Evolutionary conservation across 768 basidiomycete genomes (phyloP).

Genomic region (Hydnum rufescens): DNA sequence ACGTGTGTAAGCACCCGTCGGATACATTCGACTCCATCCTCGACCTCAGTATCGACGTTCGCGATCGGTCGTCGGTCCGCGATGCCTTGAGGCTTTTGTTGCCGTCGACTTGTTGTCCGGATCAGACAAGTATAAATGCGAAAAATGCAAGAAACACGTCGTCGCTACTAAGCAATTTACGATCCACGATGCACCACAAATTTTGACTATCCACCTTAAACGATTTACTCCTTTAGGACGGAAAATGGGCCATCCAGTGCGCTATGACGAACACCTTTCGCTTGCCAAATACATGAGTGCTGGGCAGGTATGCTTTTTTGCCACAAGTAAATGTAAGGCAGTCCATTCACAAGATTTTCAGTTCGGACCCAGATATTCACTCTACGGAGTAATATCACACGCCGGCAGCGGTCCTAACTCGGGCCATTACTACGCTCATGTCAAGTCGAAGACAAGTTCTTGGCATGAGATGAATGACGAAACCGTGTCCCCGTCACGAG

Average conservation of each 20-base stretch:
- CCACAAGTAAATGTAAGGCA: background rate
- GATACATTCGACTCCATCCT: constrained; percentile 94
- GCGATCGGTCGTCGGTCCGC: constrained; percentile 31
- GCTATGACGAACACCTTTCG: constrained; percentile 58
- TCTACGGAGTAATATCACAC: constrained; percentile 88
- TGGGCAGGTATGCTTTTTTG: constrained; percentile 25
- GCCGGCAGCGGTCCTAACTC: constrained; percentile 85
- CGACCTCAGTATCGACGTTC: constrained; percentile 83
- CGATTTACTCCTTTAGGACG: constrained; percentile 81
- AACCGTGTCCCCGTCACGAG: constrained; percentile 27
- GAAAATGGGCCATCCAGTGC: constrained; percentile 59
- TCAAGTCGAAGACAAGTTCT: constrained; percentile 43
- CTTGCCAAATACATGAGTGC: constrained; percentile 71
- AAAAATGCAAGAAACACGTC: constrained; percentile 92
- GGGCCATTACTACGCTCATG: constrained; percentile 83
- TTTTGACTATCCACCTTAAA: constrained; percentile 86
- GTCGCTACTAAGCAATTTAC: constrained; percentile 80
- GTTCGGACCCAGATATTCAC: constrained; percentile 56
- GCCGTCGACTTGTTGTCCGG: constrained; percentile 69
- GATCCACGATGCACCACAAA: constrained; percentile 67
- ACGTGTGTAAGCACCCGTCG: constrained; percentile 62
- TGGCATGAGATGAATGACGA: constrained; percentile 98
- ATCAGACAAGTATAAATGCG: constrained; percentile 93
- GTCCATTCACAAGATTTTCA: background rate
- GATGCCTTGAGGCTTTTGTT: constrained; percentile 67